Evolutionary conservation across 805 yeast species (phyloP), one percentile per base, ranked within the genome.

Genomic region (Zygoascus tannicola): DNA sequence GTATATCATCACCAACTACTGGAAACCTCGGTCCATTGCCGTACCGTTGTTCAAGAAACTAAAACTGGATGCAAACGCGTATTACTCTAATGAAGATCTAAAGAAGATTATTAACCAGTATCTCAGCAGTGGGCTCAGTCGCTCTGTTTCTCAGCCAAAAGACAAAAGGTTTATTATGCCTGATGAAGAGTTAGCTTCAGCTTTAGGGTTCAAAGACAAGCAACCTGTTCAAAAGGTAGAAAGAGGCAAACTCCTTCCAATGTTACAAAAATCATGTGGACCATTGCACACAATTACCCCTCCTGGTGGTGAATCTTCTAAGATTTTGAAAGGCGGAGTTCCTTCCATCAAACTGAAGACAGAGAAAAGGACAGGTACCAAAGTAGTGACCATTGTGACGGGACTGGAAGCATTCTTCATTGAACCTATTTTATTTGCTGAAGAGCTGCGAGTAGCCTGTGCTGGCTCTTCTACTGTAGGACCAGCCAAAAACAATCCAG

Each of bases 391-490:
- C 0, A 69, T 78, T 30, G 74, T 88, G 1, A 68, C 73, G 15
- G 81, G 85, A 47, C 70, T 84, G 49, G 94, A 85, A 48, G 65
- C 67, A 4, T 90, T 76, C 59, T 69, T 71, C 43, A 71, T 90
- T 30, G 80, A 78, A 45, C 73, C 85, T 0, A 78, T 75, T 22
- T 69, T 69, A 7, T 62, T 92, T 15, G 80, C 94, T 2, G 77
- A 75, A 23, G 81, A 78, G 36, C 63, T 90, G 50, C 78, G 81
- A 47, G 76, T 78, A 18, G 79, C 78, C 50, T 92, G 97, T 59
- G 88, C 95, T 10, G 95, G 96, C 0, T 85, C 97, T 0, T 73
- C 92, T 0, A 79, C 95, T 0, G 71, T 84, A 8, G 41, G 37
- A 16, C 49, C 53, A 21, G 51, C 63, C 3, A 44, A 51, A 4